Conservation (phyloP, 768 basidiomycete species). For the Xerocomellus chrysenteron region DNA sequence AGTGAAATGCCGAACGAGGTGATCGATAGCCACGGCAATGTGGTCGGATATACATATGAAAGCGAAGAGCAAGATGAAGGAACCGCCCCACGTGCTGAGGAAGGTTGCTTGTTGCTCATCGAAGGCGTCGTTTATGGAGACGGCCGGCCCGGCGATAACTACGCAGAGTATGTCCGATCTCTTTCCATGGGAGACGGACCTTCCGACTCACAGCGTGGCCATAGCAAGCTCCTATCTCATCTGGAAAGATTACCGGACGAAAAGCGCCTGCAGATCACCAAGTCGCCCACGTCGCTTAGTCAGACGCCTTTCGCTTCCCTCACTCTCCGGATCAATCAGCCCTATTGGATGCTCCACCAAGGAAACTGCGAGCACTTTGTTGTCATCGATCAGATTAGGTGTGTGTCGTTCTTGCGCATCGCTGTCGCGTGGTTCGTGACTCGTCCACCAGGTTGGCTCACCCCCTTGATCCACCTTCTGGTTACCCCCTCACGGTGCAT, state of each 20-base stretch:
- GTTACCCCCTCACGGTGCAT: constrained; percentile 69
- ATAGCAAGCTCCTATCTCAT: constrained; percentile 49
- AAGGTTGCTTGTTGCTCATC: constrained; percentile 56
- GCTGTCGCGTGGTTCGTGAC: constrained; percentile 4
- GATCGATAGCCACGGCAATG: constrained; percentile 30
- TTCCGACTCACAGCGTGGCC: background rate
- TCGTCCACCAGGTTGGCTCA: constrained; percentile 51
- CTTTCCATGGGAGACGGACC: background rate
- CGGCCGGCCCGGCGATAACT: constrained; percentile 46
- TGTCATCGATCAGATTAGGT: constrained; percentile 74
- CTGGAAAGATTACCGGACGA: constrained; percentile 33
- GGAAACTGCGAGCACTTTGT: constrained; percentile 84
- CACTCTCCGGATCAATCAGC: constrained; percentile 62
- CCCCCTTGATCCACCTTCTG: constrained; percentile 50
- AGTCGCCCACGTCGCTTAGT: constrained; percentile 43
- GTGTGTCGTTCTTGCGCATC: background rate
- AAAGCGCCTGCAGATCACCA: constrained; percentile 33
- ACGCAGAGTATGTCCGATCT: constrained; percentile 48
- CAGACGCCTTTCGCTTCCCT: constrained; percentile 55
- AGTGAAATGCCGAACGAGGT: constrained; percentile 50
- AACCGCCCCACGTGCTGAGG: constrained; percentile 7
- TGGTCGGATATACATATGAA: constrained; percentile 34
- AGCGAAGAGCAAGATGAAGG: constrained; percentile 7
- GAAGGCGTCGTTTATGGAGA: constrained; percentile 62
- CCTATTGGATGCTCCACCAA: constrained; percentile 79